phyloP scores from a whole-genome alignment of 805 yeast genomes.

The Saccharomycopsis selenospora region DNA sequence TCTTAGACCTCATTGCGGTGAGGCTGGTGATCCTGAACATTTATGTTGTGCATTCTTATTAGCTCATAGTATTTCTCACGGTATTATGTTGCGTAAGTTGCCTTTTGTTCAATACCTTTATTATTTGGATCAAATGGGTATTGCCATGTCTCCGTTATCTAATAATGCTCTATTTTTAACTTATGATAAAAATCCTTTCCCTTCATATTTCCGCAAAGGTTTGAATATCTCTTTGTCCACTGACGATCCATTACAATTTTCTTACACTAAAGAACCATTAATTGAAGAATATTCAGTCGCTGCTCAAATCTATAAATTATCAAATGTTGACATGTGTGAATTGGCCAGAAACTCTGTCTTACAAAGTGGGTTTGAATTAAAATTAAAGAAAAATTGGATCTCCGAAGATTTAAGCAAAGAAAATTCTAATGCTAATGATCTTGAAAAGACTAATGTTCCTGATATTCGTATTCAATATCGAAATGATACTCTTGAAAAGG shows the following conservation, averaged over 20 bases:
- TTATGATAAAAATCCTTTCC: slow-evolving; percentile 95
- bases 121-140: slow-evolving; percentile 89
- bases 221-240: slow-evolving; percentile 90
- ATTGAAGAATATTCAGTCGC: slow-evolving; percentile 98
- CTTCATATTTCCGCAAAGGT: slow-evolving; percentile 84
- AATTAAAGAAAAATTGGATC: slow-evolving; percentile 85
- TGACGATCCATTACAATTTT: slow-evolving; percentile 96
- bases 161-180: slow-evolving; percentile 94
- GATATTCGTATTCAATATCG: slow-evolving; percentile 79
- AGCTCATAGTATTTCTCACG: slow-evolving; percentile 92
- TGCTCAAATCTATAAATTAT: slow-evolving; percentile 91
- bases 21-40: slow-evolving; percentile 99
- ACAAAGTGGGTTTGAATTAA: slow-evolving; percentile 91
- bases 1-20: slow-evolving; percentile 98
- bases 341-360: slow-evolving; percentile 85
- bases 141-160: slow-evolving; percentile 97
- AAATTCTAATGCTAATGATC: slow-evolving; percentile 60
- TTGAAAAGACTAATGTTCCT: slow-evolving; percentile 94
- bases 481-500: slow-evolving; percentile 67
- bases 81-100: slow-evolving; percentile 84
- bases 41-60: slow-evolving; percentile 81
- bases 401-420: slow-evolving; percentile 53
- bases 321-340: slow-evolving; percentile 96
- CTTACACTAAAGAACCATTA: slow-evolving; percentile 93
- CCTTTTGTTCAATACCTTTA: slow-evolving; percentile 92